These are phyloP conservation scores for Rubus idaeus DNA, from an alignment of 306 rosid species.

Conservation along the genomic window DNA sequence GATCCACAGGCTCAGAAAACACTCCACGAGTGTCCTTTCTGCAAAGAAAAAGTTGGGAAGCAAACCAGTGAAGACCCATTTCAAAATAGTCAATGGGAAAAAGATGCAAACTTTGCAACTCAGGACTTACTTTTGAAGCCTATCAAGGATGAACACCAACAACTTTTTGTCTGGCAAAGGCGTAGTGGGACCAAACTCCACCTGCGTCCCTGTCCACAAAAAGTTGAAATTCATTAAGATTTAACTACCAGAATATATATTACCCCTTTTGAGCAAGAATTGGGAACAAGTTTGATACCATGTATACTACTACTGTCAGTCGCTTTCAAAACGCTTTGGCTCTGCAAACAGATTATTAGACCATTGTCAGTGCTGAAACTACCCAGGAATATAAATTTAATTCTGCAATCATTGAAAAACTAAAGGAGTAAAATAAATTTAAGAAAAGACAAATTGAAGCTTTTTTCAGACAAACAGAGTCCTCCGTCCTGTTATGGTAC, in stretches of 20 bases:
- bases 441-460: constrained; percentile 77
- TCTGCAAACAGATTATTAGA: constrained; percentile 53
- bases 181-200: constrained; percentile 93
- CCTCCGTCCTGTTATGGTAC: constrained; percentile 25
- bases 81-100: constrained; percentile 1
- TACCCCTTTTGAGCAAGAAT: constrained; percentile 32
- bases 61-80: constrained; percentile 33
- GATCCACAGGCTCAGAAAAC: constrained; percentile 94
- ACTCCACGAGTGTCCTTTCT: constrained; percentile 96
- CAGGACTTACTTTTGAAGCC: constrained; percentile 87
- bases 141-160: constrained; percentile 94
- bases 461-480: constrained; percentile 43
- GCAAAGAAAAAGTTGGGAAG: constrained; percentile 34
- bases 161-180: constrained; percentile 99
- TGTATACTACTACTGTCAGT: constrained; percentile 63
- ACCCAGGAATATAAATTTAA: constrained; percentile 20
- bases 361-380: constrained; percentile 45
- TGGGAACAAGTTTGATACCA: constrained; percentile 58
- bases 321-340: constrained; percentile 75
- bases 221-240: constrained; percentile 32
- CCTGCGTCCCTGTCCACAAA: constrained; percentile 85
- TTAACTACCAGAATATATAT: constrained; percentile 34
- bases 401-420: constrained; percentile 20
- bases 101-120: constrained; percentile 26
- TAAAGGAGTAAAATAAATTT: constrained; percentile 29